phyloP scores from a whole-genome alignment of 768 basidiomycete genomes.

The Candolleomyces eurysporus region DNA sequence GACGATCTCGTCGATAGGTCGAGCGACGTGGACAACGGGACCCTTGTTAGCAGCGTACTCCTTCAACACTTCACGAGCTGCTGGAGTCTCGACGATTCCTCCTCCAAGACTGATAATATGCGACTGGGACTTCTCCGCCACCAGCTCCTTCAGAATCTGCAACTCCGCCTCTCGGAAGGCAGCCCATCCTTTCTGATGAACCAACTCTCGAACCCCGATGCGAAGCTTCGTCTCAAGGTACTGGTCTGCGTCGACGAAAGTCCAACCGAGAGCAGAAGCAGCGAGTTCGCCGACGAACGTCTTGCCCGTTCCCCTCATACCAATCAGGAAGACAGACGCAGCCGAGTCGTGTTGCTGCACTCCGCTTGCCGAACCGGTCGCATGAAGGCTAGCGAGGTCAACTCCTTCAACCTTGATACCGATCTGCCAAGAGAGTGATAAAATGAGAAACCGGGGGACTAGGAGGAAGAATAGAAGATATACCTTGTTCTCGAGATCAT shows the following conservation, averaged over 20 bases:
- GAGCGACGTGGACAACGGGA: constrained; percentile 61
- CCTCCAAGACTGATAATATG: constrained; percentile 92
- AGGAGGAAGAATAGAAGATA: constrained; percentile 4
- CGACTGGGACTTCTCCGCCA: constrained; percentile 45
- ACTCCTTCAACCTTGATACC: constrained; percentile 86
- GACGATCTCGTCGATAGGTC: constrained; percentile 80
- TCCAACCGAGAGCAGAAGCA: constrained; percentile 65
- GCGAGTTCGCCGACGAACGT: constrained; percentile 79
- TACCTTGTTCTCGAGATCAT: constrained; percentile 94
- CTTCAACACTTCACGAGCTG: constrained; percentile 70
- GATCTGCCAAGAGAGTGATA: constrained; percentile 49
- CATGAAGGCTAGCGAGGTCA: constrained; percentile 51
- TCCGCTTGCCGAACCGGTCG: constrained; percentile 44
- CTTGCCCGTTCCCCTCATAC: constrained; percentile 98
- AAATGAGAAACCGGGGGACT: neutral
- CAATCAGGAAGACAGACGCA: constrained; percentile 77
- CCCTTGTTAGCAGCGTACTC: constrained; percentile 59
- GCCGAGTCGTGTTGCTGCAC: constrained; percentile 30
- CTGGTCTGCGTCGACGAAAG: constrained; percentile 79
- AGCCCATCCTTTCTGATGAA: constrained; percentile 81
- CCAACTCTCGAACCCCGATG: constrained; percentile 69
- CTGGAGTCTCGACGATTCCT: constrained; percentile 66
- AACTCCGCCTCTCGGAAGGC: constrained; percentile 85
- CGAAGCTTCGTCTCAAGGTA: constrained; percentile 67
- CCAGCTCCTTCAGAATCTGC: constrained; percentile 63